Evolutionary conservation across 2,329 filamentous ascomycete genomes (phyloP).

Genomic region (Botryotinia globosa): DNA sequence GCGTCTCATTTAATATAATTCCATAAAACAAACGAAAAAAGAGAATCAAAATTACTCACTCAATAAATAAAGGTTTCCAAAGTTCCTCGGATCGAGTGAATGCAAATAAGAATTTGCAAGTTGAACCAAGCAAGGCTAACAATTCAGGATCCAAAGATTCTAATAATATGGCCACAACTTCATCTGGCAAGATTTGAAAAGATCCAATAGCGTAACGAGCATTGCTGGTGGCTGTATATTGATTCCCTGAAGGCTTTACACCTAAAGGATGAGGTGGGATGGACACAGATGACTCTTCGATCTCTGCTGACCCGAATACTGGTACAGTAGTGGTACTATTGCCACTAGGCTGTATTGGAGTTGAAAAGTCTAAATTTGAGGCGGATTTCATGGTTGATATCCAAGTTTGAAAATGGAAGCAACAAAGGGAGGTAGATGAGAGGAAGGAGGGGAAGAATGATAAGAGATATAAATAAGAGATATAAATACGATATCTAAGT

Average conservation of each 20-base stretch:
- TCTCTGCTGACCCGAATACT: constrained; percentile 34
- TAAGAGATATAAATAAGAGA: no score
- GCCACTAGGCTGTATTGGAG: constrained; percentile 11
- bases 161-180: constrained; percentile 71
- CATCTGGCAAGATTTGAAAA: constrained; percentile 72
- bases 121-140: constrained; percentile 66
- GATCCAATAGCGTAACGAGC: constrained; percentile 63
- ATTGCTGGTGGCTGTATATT: constrained; percentile 63
- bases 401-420: not conserved
- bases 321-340: not conserved
- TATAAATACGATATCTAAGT: not conserved
- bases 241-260: constrained; percentile 85
- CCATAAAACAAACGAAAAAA: not conserved
- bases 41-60: constrained; percentile 58
- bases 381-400: constrained; percentile 6
- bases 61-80: constrained; percentile 81
- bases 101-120: constrained; percentile 83
- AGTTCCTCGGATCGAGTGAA: constrained; percentile 81
- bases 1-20: not conserved
- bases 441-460: not conserved
- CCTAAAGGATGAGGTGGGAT: constrained; percentile 79
- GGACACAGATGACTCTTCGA: constrained; percentile 47
- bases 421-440: no score
- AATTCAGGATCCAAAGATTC: constrained; percentile 67
- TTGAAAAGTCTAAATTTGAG: not conserved